Evolutionary conservation across 495 filamentous ascomycete genomes (phyloP).

Genomic region (Hyaloscypha bicolor): DNA sequence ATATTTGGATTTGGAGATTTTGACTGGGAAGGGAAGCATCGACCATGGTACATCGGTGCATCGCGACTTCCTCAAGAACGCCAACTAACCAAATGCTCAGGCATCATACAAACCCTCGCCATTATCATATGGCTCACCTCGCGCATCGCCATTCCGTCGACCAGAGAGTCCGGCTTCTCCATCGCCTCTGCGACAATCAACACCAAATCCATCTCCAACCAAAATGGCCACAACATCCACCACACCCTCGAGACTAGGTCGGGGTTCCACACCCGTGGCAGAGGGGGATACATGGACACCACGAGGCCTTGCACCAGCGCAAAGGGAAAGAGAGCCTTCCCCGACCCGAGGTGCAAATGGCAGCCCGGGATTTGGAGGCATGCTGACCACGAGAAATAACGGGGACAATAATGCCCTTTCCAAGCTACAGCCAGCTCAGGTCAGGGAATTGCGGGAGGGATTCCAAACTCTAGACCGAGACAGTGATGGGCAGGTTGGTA

Average conservation of each 20-base stretch:
- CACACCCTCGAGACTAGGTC: slow-evolving; percentile 43
- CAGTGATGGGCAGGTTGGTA: slow-evolving; percentile 73
- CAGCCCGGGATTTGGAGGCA: slow-evolving; percentile 36
- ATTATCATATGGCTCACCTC: slow-evolving; percentile 66
- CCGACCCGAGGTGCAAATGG: slow-evolving; percentile 45
- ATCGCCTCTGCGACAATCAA: slow-evolving; percentile 49
- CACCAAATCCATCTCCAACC: slow-evolving; percentile 48
- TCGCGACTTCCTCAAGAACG: slow-evolving; percentile 23
- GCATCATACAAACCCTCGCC: slow-evolving; percentile 71
- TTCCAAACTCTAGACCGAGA: slow-evolving; percentile 86
- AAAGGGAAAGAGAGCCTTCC: slow-evolving; percentile 39
- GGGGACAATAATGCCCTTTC: slow-evolving; percentile 56
- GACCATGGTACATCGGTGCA: neutral
- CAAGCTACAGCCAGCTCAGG: slow-evolving; percentile 65
- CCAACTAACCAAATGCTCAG: slow-evolving; percentile 36
- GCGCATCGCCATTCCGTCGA: slow-evolving; percentile 76
- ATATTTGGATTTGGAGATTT: neutral
- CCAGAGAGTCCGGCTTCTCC: slow-evolving; percentile 52
- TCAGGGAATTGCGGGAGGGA: slow-evolving; percentile 76
- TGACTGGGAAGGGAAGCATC: neutral
- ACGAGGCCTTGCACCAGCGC: slow-evolving; percentile 29
- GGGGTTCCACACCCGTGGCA: slow-evolving; percentile 34
- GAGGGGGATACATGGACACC: slow-evolving; percentile 38
- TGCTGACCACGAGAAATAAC: slow-evolving; percentile 29
- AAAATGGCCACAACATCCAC: slow-evolving; percentile 40